A percentile compares a stretch with the other conserved stretches of the same genome.
phyloP scores from a whole-genome alignment of 768 basidiomycete genomes.

The Sutorius australiensis region DNA sequence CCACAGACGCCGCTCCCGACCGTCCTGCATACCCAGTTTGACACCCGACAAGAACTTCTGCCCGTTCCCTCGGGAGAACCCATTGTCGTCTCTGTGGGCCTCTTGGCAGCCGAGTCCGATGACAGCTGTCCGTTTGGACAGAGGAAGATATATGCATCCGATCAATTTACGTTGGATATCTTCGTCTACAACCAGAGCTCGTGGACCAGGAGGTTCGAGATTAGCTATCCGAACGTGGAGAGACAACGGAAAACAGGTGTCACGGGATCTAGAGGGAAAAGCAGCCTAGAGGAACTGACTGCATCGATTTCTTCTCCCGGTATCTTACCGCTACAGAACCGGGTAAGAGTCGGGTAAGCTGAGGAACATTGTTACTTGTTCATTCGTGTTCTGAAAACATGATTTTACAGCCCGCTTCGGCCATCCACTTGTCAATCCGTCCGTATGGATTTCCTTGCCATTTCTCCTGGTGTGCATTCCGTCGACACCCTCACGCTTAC shows the following conservation, averaged over 20 bases:
- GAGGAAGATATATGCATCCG: conserved; percentile 64
- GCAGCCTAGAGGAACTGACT: conserved; percentile 25
- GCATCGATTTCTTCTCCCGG: conserved; percentile 44
- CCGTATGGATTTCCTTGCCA: conserved; percentile 78
- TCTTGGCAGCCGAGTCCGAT: conserved; percentile 30
- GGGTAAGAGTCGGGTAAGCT: conserved; percentile 75
- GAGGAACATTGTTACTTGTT: not conserved
- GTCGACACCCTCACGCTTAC: conserved; percentile 69
- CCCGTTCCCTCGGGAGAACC: conserved; percentile 42
- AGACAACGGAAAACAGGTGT: conserved; percentile 33
- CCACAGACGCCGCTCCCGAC: conserved; percentile 58
- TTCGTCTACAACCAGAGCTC: conserved; percentile 83
- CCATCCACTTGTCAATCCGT: conserved; percentile 84
- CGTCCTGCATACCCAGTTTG: conserved; percentile 40
- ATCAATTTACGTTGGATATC: conserved; percentile 77
- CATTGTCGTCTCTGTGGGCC: conserved; percentile 67
- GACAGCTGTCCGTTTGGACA: conserved; percentile 13
- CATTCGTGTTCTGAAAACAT: not conserved
- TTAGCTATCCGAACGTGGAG: conserved; percentile 59
- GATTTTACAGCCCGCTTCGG: conserved; percentile 57
- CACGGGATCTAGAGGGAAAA: conserved; percentile 19
- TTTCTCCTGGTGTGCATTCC: conserved; percentile 75
- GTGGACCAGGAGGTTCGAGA: conserved; percentile 74
- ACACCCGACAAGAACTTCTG: conserved; percentile 22
- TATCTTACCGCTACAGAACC: conserved; percentile 71